Conservation (phyloP, 192 early-diverging fungal species). For the Coemansia sp. region DNA sequence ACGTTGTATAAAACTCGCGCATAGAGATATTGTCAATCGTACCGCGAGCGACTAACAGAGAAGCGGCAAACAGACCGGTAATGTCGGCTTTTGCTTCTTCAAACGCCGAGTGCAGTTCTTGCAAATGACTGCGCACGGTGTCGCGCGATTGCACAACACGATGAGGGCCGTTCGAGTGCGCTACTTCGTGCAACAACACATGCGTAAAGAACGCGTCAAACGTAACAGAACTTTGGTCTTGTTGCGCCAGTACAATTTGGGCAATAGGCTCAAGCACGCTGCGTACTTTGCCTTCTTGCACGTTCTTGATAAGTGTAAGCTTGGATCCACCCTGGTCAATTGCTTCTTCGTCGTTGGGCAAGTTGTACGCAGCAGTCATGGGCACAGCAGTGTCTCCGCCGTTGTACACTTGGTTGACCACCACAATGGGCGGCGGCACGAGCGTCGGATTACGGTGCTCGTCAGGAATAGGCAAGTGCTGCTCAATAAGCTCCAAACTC, state of each 20-base stretch:
- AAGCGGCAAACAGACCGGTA: conserved; percentile 62
- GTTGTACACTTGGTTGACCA: conserved; percentile 72
- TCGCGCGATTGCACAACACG: conserved; percentile 48
- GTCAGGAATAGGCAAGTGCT: conserved; percentile 65
- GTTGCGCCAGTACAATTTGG: conserved; percentile 46
- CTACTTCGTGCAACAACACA: conserved; percentile 70
- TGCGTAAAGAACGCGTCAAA: conserved; percentile 73
- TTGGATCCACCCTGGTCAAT: conserved; percentile 68
- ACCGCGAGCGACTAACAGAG: conserved; percentile 61
- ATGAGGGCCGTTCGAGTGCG: conserved; percentile 71
- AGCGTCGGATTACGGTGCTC: conserved; percentile 64
- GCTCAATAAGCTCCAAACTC: conserved; percentile 65
- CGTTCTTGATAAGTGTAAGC: conserved; percentile 74
- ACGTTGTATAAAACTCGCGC: conserved; percentile 70
- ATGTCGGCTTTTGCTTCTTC: conserved; percentile 83
- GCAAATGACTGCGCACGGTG: conserved; percentile 66
- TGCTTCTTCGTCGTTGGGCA: conserved; percentile 76
- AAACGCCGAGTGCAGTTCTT: conserved; percentile 70
- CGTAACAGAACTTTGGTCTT: conserved; percentile 57
- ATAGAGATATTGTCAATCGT: conserved; percentile 59
- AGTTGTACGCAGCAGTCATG: conserved; percentile 75
- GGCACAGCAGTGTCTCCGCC: conserved; percentile 73
- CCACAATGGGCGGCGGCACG: conserved; percentile 67
- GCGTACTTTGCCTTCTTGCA: conserved; percentile 69
- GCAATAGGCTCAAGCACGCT: conserved; percentile 67